Evolutionary conservation across 1,284 basidiomycete genomes (phyloP).

Genomic region (Meira miltonrushii): DNA sequence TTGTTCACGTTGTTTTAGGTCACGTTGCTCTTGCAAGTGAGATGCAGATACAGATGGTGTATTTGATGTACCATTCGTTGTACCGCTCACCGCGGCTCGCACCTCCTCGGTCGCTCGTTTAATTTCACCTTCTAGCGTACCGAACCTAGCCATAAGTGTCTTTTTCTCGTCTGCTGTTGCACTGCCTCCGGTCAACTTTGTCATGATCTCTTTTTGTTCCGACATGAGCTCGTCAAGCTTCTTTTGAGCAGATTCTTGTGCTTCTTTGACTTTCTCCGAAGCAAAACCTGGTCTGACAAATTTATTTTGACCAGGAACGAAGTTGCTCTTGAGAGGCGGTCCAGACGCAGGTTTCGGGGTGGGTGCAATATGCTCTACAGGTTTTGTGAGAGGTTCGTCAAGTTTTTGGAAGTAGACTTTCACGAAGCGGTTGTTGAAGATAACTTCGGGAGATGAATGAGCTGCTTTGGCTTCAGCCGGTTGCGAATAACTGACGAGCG

Average conservation of each 20-base stretch:
- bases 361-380: slow-evolving; percentile 68
- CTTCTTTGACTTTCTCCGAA: slow-evolving; percentile 53
- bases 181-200: slow-evolving; percentile 61
- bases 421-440: slow-evolving; percentile 89
- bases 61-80: slow-evolving; percentile 5
- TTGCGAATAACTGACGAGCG: slow-evolving; percentile 78
- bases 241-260: slow-evolving; percentile 63
- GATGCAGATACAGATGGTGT: slow-evolving; percentile 47
- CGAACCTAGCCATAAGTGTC: slow-evolving; percentile 68
- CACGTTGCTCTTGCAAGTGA: slow-evolving; percentile 60
- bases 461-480: slow-evolving; percentile 80
- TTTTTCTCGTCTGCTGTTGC: slow-evolving; percentile 71
- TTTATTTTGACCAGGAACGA: slow-evolving; percentile 43
- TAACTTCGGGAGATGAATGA: slow-evolving; percentile 85
- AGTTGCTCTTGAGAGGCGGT: slow-evolving; percentile 25
- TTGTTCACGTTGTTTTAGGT: slow-evolving; percentile 69
- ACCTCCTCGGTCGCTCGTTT: slow-evolving; percentile 56
- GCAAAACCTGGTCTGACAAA: slow-evolving; percentile 22
- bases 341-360: slow-evolving; percentile 64
- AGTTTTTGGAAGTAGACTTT: slow-evolving; percentile 59
- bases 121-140: slow-evolving; percentile 76
- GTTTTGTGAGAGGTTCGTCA: slow-evolving; percentile 70
- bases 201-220: slow-evolving; percentile 83
- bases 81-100: slow-evolving; percentile 37
- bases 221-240: slow-evolving; percentile 76